Evolutionary conservation across 2,329 filamentous ascomycete genomes (phyloP).

Genomic region (Pseudohalonectria lignicola): DNA sequence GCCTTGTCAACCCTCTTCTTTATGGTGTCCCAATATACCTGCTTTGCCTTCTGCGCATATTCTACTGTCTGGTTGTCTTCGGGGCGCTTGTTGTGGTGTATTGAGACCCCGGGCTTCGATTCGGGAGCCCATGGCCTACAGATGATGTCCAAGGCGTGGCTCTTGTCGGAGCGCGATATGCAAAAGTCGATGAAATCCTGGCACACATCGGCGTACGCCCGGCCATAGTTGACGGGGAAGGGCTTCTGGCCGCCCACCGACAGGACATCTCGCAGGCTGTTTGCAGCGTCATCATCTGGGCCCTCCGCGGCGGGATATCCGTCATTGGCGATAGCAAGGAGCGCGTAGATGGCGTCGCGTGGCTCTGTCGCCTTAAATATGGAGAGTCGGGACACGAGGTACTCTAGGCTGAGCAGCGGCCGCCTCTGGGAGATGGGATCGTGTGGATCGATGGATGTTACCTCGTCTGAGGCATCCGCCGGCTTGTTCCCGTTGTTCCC

Average conservation of each 20-base stretch:
- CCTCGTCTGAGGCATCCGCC: neutral
- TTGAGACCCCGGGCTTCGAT: conserved; percentile 2
- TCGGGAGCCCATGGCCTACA: conserved; percentile 24
- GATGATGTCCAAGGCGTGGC: conserved; percentile 22
- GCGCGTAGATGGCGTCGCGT: conserved; percentile 20
- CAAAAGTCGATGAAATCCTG: conserved; percentile 21
- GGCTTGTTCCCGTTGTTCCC: neutral
- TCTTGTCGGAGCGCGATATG: conserved; percentile 9
- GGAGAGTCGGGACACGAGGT: conserved; percentile 19
- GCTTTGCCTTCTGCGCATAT: neutral
- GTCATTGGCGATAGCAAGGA: conserved; percentile 23
- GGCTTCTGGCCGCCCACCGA: conserved; percentile 12
- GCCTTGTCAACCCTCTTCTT: neutral
- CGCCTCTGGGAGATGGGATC: conserved; percentile 3
- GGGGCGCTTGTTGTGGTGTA: neutral
- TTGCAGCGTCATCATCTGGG: neutral
- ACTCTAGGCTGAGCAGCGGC: conserved; percentile 18
- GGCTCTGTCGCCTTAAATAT: conserved; percentile 17
- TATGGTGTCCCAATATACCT: neutral
- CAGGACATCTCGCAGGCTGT: conserved; percentile 5
- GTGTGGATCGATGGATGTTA: neutral
- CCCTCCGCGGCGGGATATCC: conserved; percentile 5
- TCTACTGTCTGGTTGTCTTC: neutral
- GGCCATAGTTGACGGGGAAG: conserved; percentile 20
- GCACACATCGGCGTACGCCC: conserved; percentile 18